Evolutionary conservation across 2,329 filamentous ascomycete species (phyloP).

Genomic region (Monilinia polystroma): DNA sequence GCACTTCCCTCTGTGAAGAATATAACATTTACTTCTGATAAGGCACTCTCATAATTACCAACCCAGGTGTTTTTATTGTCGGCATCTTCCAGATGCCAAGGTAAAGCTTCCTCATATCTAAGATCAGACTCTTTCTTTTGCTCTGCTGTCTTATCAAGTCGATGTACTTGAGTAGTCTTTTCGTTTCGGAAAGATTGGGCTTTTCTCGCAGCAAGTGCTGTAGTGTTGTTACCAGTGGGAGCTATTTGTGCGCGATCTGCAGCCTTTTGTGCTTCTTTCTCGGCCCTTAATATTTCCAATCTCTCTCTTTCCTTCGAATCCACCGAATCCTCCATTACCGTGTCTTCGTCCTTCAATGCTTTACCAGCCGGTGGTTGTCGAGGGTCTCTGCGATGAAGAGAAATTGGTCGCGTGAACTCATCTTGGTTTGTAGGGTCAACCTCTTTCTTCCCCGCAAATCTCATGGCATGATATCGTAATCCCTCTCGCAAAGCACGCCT

Average conservation of each 20-base stretch:
- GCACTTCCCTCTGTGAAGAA: slow-evolving; percentile 67
- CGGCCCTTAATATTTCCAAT: slow-evolving; percentile 69
- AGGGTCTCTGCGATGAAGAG: slow-evolving; percentile 85
- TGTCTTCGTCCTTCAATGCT: slow-evolving; percentile 59
- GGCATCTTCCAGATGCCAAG: slow-evolving; percentile 96
- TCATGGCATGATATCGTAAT: slow-evolving; percentile 83
- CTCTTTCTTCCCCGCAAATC: slow-evolving; percentile 61
- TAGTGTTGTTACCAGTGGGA: slow-evolving; percentile 64
- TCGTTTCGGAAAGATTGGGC: slow-evolving; percentile 71
- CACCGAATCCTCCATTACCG: slow-evolving; percentile 43
- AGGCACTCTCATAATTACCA: slow-evolving; percentile 82
- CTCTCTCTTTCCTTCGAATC: slow-evolving; percentile 62
- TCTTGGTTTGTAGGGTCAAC: slow-evolving; percentile 69
- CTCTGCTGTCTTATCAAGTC: slow-evolving; percentile 69
- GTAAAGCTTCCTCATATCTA: slow-evolving; percentile 91
- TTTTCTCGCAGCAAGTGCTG: slow-evolving; percentile 38
- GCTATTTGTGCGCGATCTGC: slow-evolving; percentile 91
- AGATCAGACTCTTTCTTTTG: slow-evolving; percentile 68
- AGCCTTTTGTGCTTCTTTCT: slow-evolving; percentile 81
- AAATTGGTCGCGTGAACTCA: slow-evolving; percentile 84
- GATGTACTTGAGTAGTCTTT: slow-evolving; percentile 82
- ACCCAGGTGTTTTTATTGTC: slow-evolving; percentile 95
- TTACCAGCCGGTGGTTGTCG: slow-evolving; percentile 64
- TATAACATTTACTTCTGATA: slow-evolving; percentile 83
- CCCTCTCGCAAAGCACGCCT: slow-evolving; percentile 78